Base-by-base conservation (phyloP, 345 rosid species). In the Eucalyptus marginata region DNA sequence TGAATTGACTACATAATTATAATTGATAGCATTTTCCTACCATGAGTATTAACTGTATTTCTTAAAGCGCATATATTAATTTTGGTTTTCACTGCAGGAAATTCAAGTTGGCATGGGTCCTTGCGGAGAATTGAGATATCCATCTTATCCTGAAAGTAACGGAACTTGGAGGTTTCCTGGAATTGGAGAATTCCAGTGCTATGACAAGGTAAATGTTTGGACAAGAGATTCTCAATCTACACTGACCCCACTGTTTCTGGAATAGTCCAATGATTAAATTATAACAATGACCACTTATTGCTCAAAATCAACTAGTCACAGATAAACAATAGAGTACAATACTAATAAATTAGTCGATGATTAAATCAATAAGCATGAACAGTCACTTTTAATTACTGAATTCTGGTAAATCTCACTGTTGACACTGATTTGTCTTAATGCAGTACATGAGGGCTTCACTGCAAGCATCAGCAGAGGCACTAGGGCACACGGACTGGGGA, bases 71-170 rank as follows among this genome's bases (percentile, higher is more conserved):
- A 56, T 22, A 59, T 79, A 8, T 31, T 54, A 54, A 62, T 89
- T 49, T 83, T 14, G 25, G 44, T 79, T 79, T 89, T 89, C 27
- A 52, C 89, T 84, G 91, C 95, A 97, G 99, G 99, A 96, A 95
- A 93, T 97, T 87, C 99, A 97, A 94, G 99, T 96, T 86, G 99
- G 99, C 36, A 91, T 96, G 99, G 99, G 99, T 36, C 99, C 99
- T 88, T 97, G 99, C 64, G 99, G 99, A 88, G 98, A 97, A 89
- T 90, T 97, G 89, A 94, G 99, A 92, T 97, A 94, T 89, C 99
- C 99, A 92, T 91, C 99, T 87, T 97, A 97, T 91, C 99, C 99
- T 79, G 98, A 98, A 93, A 96, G 96, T 95, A 94, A 97, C 4
- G 99, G 99, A 59, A 95, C 97, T 29, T 98, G 98, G 99, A 95